These are phyloP conservation scores for Arabidopsis hybrid DNA, from an alignment of 441 rosid species.

Conservation along the genomic window DNA sequence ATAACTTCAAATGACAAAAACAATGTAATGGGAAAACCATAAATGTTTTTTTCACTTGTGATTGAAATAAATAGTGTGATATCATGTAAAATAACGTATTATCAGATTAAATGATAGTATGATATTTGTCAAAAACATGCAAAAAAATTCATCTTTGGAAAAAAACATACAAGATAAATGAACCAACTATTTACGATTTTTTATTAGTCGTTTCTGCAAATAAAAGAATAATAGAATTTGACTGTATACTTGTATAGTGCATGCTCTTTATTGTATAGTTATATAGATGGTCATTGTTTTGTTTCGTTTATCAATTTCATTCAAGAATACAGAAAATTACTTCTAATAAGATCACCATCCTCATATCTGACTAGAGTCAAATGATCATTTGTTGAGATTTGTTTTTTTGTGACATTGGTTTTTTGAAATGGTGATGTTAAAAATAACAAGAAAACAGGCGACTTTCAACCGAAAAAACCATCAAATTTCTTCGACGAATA, in stretches of 20 bases:
- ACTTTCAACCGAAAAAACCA: too few relatives aligned
- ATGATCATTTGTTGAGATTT: too few relatives aligned
- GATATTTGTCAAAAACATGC: background rate
- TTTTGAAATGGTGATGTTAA: background rate
- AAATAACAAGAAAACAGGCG: background rate
- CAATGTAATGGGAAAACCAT: background rate
- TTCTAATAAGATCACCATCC: background rate
- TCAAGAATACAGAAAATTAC: background rate
- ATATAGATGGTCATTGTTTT: background rate
- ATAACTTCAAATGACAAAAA: background rate
- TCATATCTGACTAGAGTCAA: too few relatives aligned
- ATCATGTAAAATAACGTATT: background rate
- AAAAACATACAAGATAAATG: too few relatives aligned
- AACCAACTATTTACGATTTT: background rate
- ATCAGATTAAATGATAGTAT: background rate
- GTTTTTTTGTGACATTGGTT: background rate
- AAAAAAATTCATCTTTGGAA: too few relatives aligned
- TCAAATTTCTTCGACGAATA: too few relatives aligned
- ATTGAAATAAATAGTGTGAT: background rate
- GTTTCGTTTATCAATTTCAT: background rate
- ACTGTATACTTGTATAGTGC: background rate
- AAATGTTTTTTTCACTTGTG: background rate
- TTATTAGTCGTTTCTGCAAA: background rate
- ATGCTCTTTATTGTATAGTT: background rate
- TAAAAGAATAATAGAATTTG: background rate